Percentiles rank a stretch among this genome's conserved stretches.
Evolutionary conservation across 208 protist genomes (phyloP).

Genomic region (Acanthamoeba royreba): DNA sequence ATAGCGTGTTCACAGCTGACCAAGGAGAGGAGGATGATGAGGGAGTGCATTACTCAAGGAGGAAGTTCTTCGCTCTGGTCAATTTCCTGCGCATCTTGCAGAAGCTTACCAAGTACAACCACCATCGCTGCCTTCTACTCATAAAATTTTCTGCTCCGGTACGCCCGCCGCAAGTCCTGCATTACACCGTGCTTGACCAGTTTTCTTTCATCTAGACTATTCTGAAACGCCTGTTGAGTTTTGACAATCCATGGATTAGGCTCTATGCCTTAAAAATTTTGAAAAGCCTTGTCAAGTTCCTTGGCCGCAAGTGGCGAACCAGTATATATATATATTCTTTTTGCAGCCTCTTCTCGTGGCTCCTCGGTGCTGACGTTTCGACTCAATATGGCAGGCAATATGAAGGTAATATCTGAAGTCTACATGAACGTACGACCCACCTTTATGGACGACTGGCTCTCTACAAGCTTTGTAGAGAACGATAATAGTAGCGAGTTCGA

Average conservation of each 20-base stretch:
- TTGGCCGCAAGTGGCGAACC: conserved; percentile 37
- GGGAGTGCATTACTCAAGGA: neutral
- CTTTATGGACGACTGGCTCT: conserved; percentile 50
- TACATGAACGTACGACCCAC: conserved; percentile 33
- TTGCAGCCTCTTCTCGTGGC: neutral
- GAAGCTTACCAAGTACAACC: conserved; percentile 10
- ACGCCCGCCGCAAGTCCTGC: neutral
- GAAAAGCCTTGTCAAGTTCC: conserved; percentile 25
- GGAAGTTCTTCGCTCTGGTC: conserved; percentile 40
- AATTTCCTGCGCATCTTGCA: conserved; percentile 43
- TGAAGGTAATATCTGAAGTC: conserved; percentile 46
- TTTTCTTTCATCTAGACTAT: too few relatives aligned
- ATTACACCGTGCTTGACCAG: too few relatives aligned
- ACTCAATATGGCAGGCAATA: neutral
- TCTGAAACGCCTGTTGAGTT: neutral
- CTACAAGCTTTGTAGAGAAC: neutral
- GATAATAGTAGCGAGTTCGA: conserved; percentile 30
- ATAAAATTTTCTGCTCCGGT: conserved; percentile 18
- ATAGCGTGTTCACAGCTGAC: too few relatives aligned
- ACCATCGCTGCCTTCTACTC: neutral
- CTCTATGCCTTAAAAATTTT: conserved; percentile 23
- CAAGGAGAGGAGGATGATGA: neutral
- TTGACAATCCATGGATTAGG: neutral
- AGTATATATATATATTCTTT: neutral
- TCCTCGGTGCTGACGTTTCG: neutral